Conservation (phyloP, 768 basidiomycete genomes). For the Auriscalpium microsporum region DNA sequence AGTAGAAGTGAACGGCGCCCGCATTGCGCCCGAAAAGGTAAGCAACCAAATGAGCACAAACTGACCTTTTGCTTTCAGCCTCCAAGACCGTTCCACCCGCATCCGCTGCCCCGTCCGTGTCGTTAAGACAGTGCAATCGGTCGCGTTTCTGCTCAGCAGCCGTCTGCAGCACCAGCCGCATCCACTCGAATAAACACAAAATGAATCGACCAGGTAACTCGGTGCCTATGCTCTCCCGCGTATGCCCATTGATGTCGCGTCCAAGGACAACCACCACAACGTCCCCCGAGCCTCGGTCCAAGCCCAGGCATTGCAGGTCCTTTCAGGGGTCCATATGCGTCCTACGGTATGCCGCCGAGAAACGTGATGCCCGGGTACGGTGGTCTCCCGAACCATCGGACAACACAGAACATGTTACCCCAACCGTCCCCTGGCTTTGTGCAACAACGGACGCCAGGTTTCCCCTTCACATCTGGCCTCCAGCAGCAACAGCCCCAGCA, state of each 20-base stretch:
- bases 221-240: not conserved
- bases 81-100: not conserved
- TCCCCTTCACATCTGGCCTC: conserved; percentile 57
- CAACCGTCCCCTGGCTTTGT: conserved; percentile 58
- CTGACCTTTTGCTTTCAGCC: conserved; percentile 1
- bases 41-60: conserved; percentile 1
- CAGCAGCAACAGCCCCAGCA: conserved; percentile 39
- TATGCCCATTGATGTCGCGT: conserved; percentile 9
- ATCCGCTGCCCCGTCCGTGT: not conserved
- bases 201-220: conserved; percentile 31
- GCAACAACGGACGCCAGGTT: conserved; percentile 55
- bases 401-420: conserved; percentile 46
- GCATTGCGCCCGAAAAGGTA: conserved; percentile 25
- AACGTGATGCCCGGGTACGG: conserved; percentile 48
- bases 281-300: conserved; percentile 66
- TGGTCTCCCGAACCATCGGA: conserved; percentile 53
- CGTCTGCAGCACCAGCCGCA: not conserved
- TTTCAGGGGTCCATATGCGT: conserved; percentile 47
- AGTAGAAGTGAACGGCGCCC: too few species aligned
- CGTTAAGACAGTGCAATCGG: not conserved
- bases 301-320: conserved; percentile 55
- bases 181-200: not conserved
- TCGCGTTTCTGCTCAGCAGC: not conserved
- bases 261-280: conserved; percentile 72
- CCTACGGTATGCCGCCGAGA: conserved; percentile 56